Evolutionary conservation across 495 filamentous ascomycete genomes (phyloP).

Genomic region (Xylaria bambusicola): DNA sequence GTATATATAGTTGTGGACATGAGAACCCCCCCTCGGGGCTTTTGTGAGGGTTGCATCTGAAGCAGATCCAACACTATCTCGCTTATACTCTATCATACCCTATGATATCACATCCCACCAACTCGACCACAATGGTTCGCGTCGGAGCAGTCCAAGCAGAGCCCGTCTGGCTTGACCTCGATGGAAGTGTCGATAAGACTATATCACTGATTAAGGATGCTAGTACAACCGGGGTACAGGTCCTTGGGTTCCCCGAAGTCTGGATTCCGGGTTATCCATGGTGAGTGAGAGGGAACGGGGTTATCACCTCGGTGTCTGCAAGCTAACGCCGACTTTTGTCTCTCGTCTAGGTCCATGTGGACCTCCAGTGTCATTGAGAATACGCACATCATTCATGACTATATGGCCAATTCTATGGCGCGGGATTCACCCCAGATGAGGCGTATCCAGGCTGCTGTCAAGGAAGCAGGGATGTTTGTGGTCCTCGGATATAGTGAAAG

Average conservation of each 20-base stretch:
- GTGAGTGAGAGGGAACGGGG: constrained; percentile 54
- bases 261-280: constrained; percentile 60
- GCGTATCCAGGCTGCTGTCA: constrained; percentile 45
- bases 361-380: constrained; percentile 42
- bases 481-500: constrained; percentile 57
- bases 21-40: constrained; percentile 2
- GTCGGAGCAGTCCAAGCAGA: constrained; percentile 57
- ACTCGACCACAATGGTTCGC: constrained; percentile 21
- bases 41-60: constrained; percentile 6
- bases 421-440: constrained; percentile 51
- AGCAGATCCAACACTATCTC: constrained; percentile 1
- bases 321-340: constrained; percentile 31
- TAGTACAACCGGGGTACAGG: constrained; percentile 47
- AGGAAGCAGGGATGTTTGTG: constrained; percentile 47
- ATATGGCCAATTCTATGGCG: constrained; percentile 54
- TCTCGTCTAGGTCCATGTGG: constrained; percentile 36
- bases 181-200: constrained; percentile 53
- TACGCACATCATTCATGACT: constrained; percentile 41
- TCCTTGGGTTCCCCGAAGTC: constrained; percentile 58
- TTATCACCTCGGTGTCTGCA: constrained; percentile 6
- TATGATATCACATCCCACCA: not conserved
- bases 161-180: constrained; percentile 58
- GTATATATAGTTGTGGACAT: constrained; percentile 10
- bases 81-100: not conserved
- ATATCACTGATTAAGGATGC: constrained; percentile 54